Evolutionary conservation across 495 filamentous ascomycete genomes (phyloP), one percentile per base, ranked within the genome.

Genomic region (Cryomyces antarcticus): DNA sequence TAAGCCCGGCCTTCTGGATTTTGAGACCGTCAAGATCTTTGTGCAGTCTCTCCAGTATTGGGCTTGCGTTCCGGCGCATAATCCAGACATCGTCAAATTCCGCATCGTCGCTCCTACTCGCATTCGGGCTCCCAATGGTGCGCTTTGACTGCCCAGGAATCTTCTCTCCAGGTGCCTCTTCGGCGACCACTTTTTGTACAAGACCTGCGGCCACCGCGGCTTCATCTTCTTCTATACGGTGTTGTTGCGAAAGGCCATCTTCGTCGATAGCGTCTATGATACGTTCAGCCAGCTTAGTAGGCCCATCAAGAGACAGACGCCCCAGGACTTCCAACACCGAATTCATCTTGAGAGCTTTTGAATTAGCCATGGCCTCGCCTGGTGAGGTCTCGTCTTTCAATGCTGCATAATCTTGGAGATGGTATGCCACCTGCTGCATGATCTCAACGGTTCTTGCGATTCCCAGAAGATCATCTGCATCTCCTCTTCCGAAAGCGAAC

Each of bases 261-360:
- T 96, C 92, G 52, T 99, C 92, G 50, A 99, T 93, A 4, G 87
- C 75, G 1, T 68, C 65, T 7, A 69, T 46, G 37, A 99, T 93
- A 31, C 65, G 67, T 30, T 71, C 53, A 3, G 88, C 82, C 4
- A 99, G 70, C 10, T 62, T 57, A 4, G 57, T 61, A 0, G 86
- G 85, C 4, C 75, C 72, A 11, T 77, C 68, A 36, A 96, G 66
- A 40, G 71, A 63, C 40, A 92, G 70, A 12, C 78, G 73, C 39
- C 58, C 56, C 4, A 73, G 57, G 57, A 93, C 65, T 4, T 58
- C 43, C 1, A 52, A 45, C 9, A 93, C 60, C 47, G 39, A 51
- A 24, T 37, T 40, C 5, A 40, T 36, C 33, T 36, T 9, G 9
- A 13, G 12, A 13, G 33, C 33, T 10, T 36, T 13, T 12, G 38